Conservation (phyloP, 2,329 filamentous ascomycete species). For the Pseudogymnoascus sp. region DNA sequence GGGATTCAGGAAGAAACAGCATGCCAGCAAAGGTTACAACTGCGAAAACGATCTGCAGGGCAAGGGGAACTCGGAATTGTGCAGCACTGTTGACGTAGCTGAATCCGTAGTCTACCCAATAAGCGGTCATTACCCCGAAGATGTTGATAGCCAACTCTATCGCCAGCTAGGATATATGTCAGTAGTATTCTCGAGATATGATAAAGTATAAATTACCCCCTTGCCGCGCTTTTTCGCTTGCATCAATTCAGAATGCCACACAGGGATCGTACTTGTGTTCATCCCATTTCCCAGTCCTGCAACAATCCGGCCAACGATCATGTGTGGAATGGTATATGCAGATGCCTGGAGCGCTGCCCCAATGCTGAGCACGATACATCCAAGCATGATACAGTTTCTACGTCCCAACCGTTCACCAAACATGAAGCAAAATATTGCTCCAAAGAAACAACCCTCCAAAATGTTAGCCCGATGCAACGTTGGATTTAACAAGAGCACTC, state of each 20-base stretch:
- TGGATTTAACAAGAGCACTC: constrained; percentile 16
- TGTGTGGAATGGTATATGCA: constrained; percentile 35
- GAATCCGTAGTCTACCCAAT: constrained; percentile 35
- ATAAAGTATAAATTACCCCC: constrained; percentile 15
- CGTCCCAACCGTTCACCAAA: constrained; percentile 42
- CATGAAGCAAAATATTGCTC: constrained; percentile 38
- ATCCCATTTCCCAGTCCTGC: constrained; percentile 41
- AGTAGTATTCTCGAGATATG: not conserved
- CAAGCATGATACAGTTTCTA: constrained; percentile 37
- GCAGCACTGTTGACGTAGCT: constrained; percentile 32
- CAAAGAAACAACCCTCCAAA: constrained; percentile 31
- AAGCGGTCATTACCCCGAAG: constrained; percentile 30
- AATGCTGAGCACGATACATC: constrained; percentile 36
- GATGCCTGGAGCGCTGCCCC: constrained; percentile 40
- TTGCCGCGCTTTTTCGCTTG: constrained; percentile 37
- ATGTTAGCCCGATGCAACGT: not conserved
- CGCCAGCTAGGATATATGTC: constrained; percentile 13
- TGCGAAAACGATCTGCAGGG: constrained; percentile 39
- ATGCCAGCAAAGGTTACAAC: constrained; percentile 33
- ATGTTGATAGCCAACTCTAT: constrained; percentile 37
- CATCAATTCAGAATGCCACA: constrained; percentile 41
- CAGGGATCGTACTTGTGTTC: constrained; percentile 46
- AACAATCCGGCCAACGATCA: constrained; percentile 41
- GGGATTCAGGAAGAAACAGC: constrained; percentile 34
- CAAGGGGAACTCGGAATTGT: constrained; percentile 48